phyloP scores from a whole-genome alignment of 73 alveolate genomes.

The Paramecium primaurelia region DNA sequence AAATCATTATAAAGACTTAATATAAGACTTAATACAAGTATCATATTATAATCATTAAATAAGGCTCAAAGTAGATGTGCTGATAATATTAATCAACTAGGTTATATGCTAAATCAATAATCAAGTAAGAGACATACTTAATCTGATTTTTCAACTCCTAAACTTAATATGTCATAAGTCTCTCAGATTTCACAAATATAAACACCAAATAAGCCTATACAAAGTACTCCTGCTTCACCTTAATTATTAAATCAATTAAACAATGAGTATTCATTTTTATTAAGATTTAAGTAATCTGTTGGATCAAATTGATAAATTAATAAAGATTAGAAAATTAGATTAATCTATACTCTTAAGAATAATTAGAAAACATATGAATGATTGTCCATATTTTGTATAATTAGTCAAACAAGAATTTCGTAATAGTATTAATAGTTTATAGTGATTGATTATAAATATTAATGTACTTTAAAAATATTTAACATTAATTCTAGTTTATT shows the following conservation, averaged over 20 bases:
- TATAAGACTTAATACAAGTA: background rate
- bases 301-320: background rate
- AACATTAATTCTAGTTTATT: background rate
- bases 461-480: background rate
- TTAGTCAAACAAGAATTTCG: background rate
- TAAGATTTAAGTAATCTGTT: background rate
- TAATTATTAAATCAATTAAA: background rate
- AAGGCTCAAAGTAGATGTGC: conserved; percentile 6
- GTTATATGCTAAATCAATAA: background rate
- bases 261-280: background rate
- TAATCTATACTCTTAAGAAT: background rate
- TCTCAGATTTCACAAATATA: background rate
- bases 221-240: background rate
- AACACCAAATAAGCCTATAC: background rate
- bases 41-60: background rate
- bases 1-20: background rate
- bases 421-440: background rate
- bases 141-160: background rate
- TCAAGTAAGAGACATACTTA: background rate
- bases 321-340: background rate
- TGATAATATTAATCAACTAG: background rate
- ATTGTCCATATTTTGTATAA: background rate
- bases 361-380: background rate
- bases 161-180: background rate
- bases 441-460: background rate